These are phyloP conservation scores for Xylaria multiplex DNA, from an alignment of 2,329 filamentous ascomycete species.

Conservation along the genomic window DNA sequence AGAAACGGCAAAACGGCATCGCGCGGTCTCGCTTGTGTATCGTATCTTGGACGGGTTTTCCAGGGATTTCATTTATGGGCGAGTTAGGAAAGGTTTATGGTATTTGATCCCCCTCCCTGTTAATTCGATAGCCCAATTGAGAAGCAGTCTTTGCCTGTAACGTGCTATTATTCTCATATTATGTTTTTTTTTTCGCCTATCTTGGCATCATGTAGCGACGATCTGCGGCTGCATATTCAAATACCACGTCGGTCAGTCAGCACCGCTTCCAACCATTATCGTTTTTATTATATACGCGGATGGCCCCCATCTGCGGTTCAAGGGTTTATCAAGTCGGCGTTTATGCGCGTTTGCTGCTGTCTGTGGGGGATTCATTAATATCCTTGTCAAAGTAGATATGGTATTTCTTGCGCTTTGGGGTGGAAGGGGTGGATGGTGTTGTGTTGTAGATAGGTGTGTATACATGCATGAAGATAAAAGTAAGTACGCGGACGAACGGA, in stretches of 20 bases:
- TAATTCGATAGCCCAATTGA: slow-evolving; percentile 26
- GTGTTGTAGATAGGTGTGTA: not conserved
- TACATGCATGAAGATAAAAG: no score
- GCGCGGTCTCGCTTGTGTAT: slow-evolving; percentile 31
- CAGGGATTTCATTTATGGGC: slow-evolving; percentile 27
- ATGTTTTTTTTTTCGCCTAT: not conserved
- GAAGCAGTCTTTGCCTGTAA: not conserved
- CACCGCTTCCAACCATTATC: not conserved
- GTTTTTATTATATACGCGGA: no score
- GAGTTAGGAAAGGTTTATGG: slow-evolving; percentile 31
- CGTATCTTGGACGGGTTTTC: slow-evolving; percentile 22
- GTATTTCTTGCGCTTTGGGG: not conserved
- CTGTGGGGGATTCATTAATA: not conserved
- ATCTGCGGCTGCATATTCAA: not conserved
- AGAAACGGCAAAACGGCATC: slow-evolving; percentile 36
- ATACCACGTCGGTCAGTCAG: not conserved
- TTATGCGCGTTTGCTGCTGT: not conserved
- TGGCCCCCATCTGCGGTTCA: not conserved
- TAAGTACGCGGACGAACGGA: no score
- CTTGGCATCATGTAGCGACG: not conserved
- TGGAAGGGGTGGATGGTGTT: not conserved
- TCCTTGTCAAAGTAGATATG: not conserved
- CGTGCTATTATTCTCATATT: no score
- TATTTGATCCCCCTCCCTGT: slow-evolving; percentile 22
- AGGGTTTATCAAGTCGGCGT: not conserved